A percentile compares a stretch with the other conserved stretches of the same genome.
phyloP scores from a whole-genome alignment of 768 basidiomycete genomes.

The Boletales sp. region DNA sequence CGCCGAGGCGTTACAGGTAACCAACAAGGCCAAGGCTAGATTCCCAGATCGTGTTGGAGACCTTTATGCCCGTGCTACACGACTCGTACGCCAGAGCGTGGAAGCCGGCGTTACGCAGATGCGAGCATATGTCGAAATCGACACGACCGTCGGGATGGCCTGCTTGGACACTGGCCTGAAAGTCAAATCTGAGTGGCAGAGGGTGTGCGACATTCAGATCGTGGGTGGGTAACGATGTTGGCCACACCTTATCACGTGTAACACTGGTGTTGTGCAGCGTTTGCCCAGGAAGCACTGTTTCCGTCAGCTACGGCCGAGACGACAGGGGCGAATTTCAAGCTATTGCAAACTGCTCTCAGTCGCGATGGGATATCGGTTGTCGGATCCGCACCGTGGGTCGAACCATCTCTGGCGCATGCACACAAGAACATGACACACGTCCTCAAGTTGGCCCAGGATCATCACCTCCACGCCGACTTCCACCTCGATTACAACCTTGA shows the following conservation, averaged over 20 bases:
- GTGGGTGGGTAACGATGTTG: slow-evolving; percentile 37
- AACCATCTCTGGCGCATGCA: slow-evolving; percentile 44
- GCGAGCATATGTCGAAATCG: slow-evolving; percentile 68
- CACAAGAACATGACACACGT: slow-evolving; percentile 52
- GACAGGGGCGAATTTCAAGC: slow-evolving; percentile 43
- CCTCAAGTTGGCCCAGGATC: slow-evolving; percentile 41
- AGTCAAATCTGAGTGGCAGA: slow-evolving; percentile 42
- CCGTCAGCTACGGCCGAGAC: slow-evolving; percentile 27
- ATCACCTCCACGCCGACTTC: slow-evolving; percentile 51
- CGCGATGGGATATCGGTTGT: slow-evolving; percentile 45
- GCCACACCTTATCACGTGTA: not conserved
- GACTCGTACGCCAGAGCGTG: slow-evolving; percentile 54
- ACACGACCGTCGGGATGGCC: slow-evolving; percentile 46
- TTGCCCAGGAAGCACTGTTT: slow-evolving; percentile 61
- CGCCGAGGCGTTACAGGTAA: slow-evolving; percentile 51
- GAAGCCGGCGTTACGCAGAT: slow-evolving; percentile 61
- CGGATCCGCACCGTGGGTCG: slow-evolving; percentile 66
- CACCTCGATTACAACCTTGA: slow-evolving; percentile 69
- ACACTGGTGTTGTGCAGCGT: slow-evolving; percentile 35
- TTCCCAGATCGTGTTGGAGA: slow-evolving; percentile 44
- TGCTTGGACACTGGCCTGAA: slow-evolving; percentile 52
- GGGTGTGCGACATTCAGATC: slow-evolving; percentile 54
- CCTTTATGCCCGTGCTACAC: slow-evolving; percentile 48
- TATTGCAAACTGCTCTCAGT: slow-evolving; percentile 42
- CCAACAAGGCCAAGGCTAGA: slow-evolving; percentile 46